These are phyloP conservation scores for Leccinum olivaceopallidum DNA, from an alignment of 768 basidiomycete genomes.

Conservation along the genomic window DNA sequence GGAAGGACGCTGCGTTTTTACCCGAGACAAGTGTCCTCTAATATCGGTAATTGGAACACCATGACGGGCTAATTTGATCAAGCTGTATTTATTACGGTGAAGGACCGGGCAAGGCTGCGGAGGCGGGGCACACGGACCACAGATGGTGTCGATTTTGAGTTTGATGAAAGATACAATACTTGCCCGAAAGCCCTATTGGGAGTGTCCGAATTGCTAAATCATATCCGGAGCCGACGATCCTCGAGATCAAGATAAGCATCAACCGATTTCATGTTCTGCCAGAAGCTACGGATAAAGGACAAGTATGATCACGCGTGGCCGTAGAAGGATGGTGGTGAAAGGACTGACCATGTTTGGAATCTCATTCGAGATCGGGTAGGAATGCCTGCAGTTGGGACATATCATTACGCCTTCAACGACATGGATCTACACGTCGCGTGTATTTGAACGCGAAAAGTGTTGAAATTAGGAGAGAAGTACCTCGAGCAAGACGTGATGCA, in stretches of 20 bases:
- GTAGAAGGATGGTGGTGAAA: slow-evolving; percentile 8
- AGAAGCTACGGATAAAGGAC: slow-evolving; percentile 58
- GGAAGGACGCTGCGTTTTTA: neutral
- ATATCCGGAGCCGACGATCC: neutral
- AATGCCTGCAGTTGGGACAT: slow-evolving; percentile 88
- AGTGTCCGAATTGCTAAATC: neutral
- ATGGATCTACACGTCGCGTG: slow-evolving; percentile 61
- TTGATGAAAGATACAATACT: neutral
- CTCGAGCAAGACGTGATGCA: slow-evolving; percentile 94
- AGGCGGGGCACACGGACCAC: neutral
- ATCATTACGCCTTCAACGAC: slow-evolving; percentile 91
- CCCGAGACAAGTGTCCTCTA: neutral
- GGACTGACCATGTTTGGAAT: slow-evolving; percentile 95
- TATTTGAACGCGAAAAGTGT: neutral
- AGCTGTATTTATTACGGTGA: neutral
- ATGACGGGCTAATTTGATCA: neutral
- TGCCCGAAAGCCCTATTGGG: too few species aligned
- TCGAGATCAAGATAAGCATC: neutral
- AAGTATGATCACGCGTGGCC: slow-evolving; percentile 1
- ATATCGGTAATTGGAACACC: neutral
- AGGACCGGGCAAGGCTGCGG: neutral
- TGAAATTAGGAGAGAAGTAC: slow-evolving; percentile 40
- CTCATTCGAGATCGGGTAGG: slow-evolving; percentile 88
- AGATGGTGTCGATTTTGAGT: neutral
- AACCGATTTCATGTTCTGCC: slow-evolving; percentile 89